Percentiles rank a stretch among this genome's conserved stretches.
Evolutionary conservation across 2,329 filamentous ascomycete species (phyloP).

Genomic region (Colletotrichum coccodes): DNA sequence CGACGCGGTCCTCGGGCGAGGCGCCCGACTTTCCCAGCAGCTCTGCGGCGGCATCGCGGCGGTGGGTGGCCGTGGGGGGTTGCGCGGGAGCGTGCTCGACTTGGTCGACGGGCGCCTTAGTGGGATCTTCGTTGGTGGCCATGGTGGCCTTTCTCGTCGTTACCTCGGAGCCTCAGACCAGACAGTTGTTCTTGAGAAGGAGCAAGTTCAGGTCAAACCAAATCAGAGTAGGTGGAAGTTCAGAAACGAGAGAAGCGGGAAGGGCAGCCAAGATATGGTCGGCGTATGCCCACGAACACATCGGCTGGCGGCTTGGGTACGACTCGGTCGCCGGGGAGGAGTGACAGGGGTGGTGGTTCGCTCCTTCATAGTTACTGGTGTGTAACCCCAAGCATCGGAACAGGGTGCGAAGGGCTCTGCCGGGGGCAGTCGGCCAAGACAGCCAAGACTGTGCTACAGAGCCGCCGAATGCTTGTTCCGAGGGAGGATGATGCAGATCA

Average conservation of each 20-base stretch:
- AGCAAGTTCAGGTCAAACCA: background rate
- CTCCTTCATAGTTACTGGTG: background rate
- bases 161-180: background rate
- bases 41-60: slow-evolving; percentile 58
- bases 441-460: background rate
- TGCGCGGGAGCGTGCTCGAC: slow-evolving; percentile 16
- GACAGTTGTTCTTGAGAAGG: background rate
- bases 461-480: slow-evolving; percentile 1
- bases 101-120: slow-evolving; percentile 23
- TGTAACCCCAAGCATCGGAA: background rate
- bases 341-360: slow-evolving; percentile 12
- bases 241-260: background rate
- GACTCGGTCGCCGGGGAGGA: slow-evolving; percentile 15
- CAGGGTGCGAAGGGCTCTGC: background rate
- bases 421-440: background rate
- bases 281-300: background rate
- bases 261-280: slow-evolving; percentile 2
- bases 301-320: background rate
- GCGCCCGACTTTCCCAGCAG: slow-evolving; percentile 46
- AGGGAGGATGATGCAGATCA: background rate
- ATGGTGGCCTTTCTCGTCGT: background rate
- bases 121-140: slow-evolving; percentile 13
- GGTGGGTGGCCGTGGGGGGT: slow-evolving; percentile 1
- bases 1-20: slow-evolving; percentile 39
- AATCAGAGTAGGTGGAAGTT: background rate